A percentile compares a stretch with the other conserved stretches of the same genome.
phyloP scores from a whole-genome alignment of 2,329 filamentous ascomycete genomes.

The Alternaria gaisen region DNA sequence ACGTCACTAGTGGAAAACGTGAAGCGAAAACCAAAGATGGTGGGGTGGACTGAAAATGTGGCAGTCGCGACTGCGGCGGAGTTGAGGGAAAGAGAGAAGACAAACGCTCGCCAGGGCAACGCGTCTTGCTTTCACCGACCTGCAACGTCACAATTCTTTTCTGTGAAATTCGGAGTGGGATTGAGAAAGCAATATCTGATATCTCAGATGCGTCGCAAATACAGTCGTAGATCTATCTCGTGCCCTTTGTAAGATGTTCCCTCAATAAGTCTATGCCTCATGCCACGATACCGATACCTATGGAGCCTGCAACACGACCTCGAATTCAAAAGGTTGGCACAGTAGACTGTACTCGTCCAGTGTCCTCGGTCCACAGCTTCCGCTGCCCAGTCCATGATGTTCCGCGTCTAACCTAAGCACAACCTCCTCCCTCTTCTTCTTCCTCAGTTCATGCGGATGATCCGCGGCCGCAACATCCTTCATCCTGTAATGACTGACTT shows the following conservation, averaged over 20 bases:
- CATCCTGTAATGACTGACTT: conserved; percentile 63
- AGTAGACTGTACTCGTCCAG: conserved; percentile 52
- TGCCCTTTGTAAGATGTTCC: neutral
- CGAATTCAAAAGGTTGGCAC: conserved; percentile 51
- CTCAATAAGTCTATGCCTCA: neutral
- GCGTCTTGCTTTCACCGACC: neutral
- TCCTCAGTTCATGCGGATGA: conserved; percentile 70
- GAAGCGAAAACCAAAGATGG: neutral
- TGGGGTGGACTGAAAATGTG: neutral
- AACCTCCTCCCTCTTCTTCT: conserved; percentile 63
- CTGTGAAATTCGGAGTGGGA: neutral
- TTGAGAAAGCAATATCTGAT: neutral
- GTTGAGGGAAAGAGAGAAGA: neutral
- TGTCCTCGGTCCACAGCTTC: conserved; percentile 67
- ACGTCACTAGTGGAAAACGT: neutral
- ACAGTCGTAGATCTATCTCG: neutral
- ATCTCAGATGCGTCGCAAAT: neutral
- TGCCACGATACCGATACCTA: neutral
- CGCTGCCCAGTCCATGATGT: conserved; percentile 71
- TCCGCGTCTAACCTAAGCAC: conserved; percentile 67
- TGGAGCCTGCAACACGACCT: conserved; percentile 33
- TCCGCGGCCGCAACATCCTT: conserved; percentile 64
- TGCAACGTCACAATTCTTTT: neutral
- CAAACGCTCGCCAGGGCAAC: neutral
- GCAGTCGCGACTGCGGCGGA: neutral